A percentile compares a stretch with the other conserved stretches of the same genome.
Conservation (phyloP, 2,329 filamentous ascomycete species). For the Juglanconis juglandina region DNA sequence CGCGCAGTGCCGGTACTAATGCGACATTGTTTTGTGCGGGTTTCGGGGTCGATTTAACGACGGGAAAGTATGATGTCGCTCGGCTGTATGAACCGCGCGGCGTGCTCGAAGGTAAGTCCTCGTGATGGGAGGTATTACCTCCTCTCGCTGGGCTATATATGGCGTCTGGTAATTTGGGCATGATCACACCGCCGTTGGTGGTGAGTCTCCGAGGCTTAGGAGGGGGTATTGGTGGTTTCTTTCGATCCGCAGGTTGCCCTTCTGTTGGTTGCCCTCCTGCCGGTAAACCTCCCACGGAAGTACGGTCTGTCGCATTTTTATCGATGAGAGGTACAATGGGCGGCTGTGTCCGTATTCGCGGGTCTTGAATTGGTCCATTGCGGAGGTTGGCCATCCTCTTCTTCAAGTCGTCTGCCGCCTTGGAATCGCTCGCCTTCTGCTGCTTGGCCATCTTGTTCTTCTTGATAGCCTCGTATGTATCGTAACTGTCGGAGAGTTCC, state of each 20-base stretch:
- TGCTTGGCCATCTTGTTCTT: neutral
- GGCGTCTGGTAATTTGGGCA: slow-evolving; percentile 70
- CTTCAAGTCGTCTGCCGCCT: slow-evolving; percentile 43
- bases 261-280: slow-evolving; percentile 28
- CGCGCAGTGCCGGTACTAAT: slow-evolving; percentile 24
- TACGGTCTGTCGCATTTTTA: neutral
- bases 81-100: slow-evolving; percentile 61
- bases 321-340: slow-evolving; percentile 31
- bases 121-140: slow-evolving; percentile 64
- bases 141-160: slow-evolving; percentile 77
- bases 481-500: slow-evolving; percentile 45
- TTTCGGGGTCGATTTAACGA: slow-evolving; percentile 13
- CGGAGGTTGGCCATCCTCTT: slow-evolving; percentile 57
- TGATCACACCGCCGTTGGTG: slow-evolving; percentile 33
- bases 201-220: slow-evolving; percentile 3
- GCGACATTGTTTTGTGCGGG: slow-evolving; percentile 22
- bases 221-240: slow-evolving; percentile 21
- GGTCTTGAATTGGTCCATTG: slow-evolving; percentile 46
- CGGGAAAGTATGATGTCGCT: slow-evolving; percentile 45
- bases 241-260: slow-evolving; percentile 44
- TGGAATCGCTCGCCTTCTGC: neutral
- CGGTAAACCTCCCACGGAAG: neutral
- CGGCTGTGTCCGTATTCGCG: slow-evolving; percentile 49
- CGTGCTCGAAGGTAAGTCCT: slow-evolving; percentile 63
- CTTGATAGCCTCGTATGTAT: slow-evolving; percentile 36